Conservation (phyloP, 2,329 filamentous ascomycete species). For the Tolypocladium amazonense region DNA sequence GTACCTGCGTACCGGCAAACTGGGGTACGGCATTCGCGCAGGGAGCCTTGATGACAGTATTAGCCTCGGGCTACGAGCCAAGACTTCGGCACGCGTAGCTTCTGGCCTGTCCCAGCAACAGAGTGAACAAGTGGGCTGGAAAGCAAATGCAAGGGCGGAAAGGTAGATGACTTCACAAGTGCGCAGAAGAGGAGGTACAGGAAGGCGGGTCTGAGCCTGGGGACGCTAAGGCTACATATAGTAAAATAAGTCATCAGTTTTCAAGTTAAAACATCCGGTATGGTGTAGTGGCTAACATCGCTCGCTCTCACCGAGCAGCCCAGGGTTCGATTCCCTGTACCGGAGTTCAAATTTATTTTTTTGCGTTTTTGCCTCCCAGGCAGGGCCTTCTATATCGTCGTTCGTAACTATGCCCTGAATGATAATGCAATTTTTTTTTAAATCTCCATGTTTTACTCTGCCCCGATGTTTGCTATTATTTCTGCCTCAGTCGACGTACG, state of each 20-base stretch:
- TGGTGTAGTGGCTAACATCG: slow-evolving; percentile 27
- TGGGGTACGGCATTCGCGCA: neutral
- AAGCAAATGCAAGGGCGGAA: neutral
- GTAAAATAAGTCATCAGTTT: neutral
- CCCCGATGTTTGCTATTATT: neutral
- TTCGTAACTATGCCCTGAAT: no score
- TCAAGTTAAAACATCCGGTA: slow-evolving; percentile 14
- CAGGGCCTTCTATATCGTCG: neutral
- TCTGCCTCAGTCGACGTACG: neutral
- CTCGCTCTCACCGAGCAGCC: slow-evolving; percentile 25
- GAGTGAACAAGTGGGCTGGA: neutral
- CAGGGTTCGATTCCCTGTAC: slow-evolving; percentile 25
- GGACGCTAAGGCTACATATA: neutral
- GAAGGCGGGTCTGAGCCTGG: no score
- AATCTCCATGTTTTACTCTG: neutral
- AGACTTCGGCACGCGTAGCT: neutral
- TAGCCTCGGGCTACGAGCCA: neutral
- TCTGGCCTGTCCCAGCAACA: no score
- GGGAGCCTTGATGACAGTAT: neutral
- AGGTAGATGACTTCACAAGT: neutral
- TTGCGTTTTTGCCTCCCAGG: neutral
- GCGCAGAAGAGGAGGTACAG: neutral
- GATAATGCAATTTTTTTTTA: neutral
- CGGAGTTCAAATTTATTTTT: slow-evolving; percentile 10
- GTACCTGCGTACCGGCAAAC: neutral